Percentiles rank a stretch among this genome's conserved stretches.
These are phyloP conservation scores for Talaromyces amestolkiae DNA, from an alignment of 2,329 filamentous ascomycete genomes.

Conservation along the genomic window DNA sequence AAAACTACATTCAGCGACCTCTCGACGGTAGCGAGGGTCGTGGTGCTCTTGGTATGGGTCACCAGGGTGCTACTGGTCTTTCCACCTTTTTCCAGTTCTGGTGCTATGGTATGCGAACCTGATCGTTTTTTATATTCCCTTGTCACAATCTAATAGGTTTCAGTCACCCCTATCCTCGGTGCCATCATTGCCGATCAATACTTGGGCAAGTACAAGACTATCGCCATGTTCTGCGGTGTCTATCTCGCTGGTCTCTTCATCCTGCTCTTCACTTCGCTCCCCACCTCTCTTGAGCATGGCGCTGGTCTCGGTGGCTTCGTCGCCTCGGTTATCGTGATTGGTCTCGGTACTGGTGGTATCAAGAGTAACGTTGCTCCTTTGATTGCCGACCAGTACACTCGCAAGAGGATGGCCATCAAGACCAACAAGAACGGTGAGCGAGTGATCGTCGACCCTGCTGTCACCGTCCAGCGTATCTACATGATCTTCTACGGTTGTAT, in stretches of 20 bases:
- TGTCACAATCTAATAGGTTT: neutral
- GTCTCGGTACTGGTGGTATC: conserved; percentile 58
- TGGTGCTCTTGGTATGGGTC: conserved; percentile 45
- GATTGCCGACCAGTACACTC: conserved; percentile 65
- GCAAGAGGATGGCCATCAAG: conserved; percentile 52
- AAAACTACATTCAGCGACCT: conserved; percentile 54
- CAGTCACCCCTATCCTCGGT: conserved; percentile 56
- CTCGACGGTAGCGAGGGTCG: conserved; percentile 39
- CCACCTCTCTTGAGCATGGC: conserved; percentile 49
- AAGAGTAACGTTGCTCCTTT: conserved; percentile 44
- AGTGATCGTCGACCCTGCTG: conserved; percentile 64
- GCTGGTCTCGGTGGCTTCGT: conserved; percentile 57
- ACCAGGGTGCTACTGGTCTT: conserved; percentile 49
- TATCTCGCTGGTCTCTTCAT: conserved; percentile 55
- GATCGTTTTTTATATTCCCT: neutral
- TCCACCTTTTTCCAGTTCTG: conserved; percentile 57
- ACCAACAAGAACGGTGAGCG: conserved; percentile 48
- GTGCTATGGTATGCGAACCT: conserved; percentile 40
- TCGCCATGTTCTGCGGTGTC: conserved; percentile 36
- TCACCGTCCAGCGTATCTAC: conserved; percentile 68
- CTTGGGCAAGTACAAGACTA: conserved; percentile 61
- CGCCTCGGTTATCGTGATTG: conserved; percentile 60
- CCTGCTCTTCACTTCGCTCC: conserved; percentile 56
- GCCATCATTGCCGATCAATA: conserved; percentile 61
- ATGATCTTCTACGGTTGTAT: conserved; percentile 75